Base-by-base conservation (phyloP, 805 yeast genomes). In the Ogataea glucozyma region DNA sequence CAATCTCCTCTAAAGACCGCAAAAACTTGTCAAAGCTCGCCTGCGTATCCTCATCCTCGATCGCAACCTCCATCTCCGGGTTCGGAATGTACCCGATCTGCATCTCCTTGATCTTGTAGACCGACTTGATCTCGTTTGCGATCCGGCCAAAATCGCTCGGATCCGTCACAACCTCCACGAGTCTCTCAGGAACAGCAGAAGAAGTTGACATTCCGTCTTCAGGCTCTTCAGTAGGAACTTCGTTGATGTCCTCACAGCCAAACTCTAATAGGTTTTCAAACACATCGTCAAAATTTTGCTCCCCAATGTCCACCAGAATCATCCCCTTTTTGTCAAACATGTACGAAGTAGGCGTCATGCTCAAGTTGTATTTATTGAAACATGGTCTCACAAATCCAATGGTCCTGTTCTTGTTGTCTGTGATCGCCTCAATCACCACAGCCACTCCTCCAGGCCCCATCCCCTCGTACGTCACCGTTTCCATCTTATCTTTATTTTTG, bases 371-470 rank as follows among this genome's bases (percentile, higher is more conserved):
- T 52, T 85, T 85, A 30, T 81, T 76, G 61, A 91, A 80, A 4
- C 86, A 83, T 7, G 85, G 80, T 56, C 90, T 78, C 7, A 93
- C 83, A 37, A 75, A 73, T 12, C 86, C 83, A 26, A 88, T 76
- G 0, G 97, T 83, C 39, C 98, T 71, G 46, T 85, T 81, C 62
- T 85, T 88, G 64, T 88, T 91, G 60, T 91, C 97, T 0, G 98
- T 91, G 37, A 81, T 71, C 0, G 96, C 90, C 56, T 88, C 96
- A 4, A 91, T 80, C 4, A 91, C 76, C 34, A 89, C 71, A 0
- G 96, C 86, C 2, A 87, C 87, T 2, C 97, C 97, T 1, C 90
- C 95, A 0, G 97, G 97, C 0, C 91, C 97, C 62, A 89, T 71
- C 12, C 93, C 96, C 61, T 93, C 98, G 64, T 90, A 93, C 9